phyloP scores from a whole-genome alignment of 2,329 filamentous ascomycete species.

The Clonostachys rhizophaga region DNA sequence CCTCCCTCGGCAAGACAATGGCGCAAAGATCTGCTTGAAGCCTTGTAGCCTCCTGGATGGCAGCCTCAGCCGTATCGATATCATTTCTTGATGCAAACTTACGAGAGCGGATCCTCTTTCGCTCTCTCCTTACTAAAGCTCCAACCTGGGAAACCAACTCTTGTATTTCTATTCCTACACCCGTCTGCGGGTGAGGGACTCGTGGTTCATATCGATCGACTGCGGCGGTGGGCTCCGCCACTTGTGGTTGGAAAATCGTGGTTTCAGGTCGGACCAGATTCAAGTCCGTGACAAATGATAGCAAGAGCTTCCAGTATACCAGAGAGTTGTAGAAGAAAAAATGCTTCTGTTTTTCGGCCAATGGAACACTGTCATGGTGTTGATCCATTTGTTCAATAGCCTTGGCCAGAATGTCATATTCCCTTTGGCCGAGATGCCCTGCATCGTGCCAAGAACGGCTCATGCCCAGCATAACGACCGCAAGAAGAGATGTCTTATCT shows the following conservation, averaged over 20 bases:
- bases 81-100: conserved; percentile 9
- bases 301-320: conserved; percentile 15
- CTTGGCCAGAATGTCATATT: conserved; percentile 4
- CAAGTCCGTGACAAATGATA: conserved; percentile 10
- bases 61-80: conserved; percentile 7
- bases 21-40: conserved; percentile 7
- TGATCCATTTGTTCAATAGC: background rate
- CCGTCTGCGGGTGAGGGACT: conserved; percentile 10
- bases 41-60: conserved; percentile 5
- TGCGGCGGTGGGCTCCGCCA: too few species aligned
- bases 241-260: too few species aligned
- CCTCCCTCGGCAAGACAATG: conserved; percentile 2
- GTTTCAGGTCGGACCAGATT: conserved; percentile 1
- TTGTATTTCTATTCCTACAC: conserved; percentile 7
- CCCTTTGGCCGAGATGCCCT: conserved; percentile 8
- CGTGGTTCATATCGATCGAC: conserved; percentile 1
- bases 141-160: conserved; percentile 7
- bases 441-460: conserved; percentile 12
- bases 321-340: conserved; percentile 10
- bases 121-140: conserved; percentile 9
- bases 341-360: background rate
- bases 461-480: conserved; percentile 10
- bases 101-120: conserved; percentile 7
- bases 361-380: too few species aligned
- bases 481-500: conserved; percentile 3